Base-by-base conservation (phyloP, 2,329 filamentous ascomycete genomes). In the Diaporthe batatas region DNA sequence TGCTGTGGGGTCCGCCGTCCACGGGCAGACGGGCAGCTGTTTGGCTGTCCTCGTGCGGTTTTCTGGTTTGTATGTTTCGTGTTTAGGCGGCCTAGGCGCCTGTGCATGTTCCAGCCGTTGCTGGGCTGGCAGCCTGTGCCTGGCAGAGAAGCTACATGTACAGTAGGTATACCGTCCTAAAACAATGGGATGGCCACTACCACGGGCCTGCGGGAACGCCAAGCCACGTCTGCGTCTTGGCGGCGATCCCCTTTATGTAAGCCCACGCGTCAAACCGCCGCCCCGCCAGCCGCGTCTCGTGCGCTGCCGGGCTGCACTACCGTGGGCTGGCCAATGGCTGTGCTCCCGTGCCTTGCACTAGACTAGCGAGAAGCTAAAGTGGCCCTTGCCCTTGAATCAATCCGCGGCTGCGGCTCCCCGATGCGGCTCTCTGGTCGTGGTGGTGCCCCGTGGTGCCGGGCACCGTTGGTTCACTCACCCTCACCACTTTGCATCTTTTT, bases 201-300 rank as follows among this genome's bases (percentile, higher is more conserved):
- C 32, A 36, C 54, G 23, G 57, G 59, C 39, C 18, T 64, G 42
- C 59, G 58, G 58, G 58, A 64, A 47, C 59, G 59, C 59, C 59
- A 64, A 64, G 59, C 42, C 42, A 49, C 11, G 25, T 64, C 59
- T 64, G 42, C 18, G 25, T 34, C 59, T 64, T 64, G 59, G 59
- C 59, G 59, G 42, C 59, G 59, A 64, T 64, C 59, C 42, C 59
- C 59, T 64, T 64, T 32, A 44, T 64, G n/a, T 23, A 29, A 18
- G 51, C 23, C 39, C 39, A 47, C 39, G n/a, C 39, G 39, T 62
- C 39, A 44, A 47, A 62, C 58, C 39, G 16, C 58, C 58, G 58
- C 58, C 58, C 53, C 16, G 42, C 21, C 42, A 16, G 12, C 14
- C 14, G 12, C 57, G 57, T 62, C 39, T 62, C 58, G 39, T 6